Base-by-base conservation (phyloP, 371 early-diverging fungal species). In the Smittium culicis region DNA sequence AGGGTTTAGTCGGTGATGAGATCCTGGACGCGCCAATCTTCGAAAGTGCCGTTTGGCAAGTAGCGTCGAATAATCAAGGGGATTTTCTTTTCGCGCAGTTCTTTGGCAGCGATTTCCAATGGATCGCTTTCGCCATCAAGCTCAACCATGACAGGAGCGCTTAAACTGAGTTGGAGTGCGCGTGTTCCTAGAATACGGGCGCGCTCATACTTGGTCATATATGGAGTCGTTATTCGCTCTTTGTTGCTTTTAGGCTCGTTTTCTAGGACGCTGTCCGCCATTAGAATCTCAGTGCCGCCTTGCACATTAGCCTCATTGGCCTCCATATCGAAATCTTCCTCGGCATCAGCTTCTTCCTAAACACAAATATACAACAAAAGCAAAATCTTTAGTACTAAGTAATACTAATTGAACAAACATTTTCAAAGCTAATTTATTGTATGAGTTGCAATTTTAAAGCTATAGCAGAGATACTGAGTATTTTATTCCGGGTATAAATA, bases 131-230 rank as follows among this genome's bases (percentile, higher is more conserved):
- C 97, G 55, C 96, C 95, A 60, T 91, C 93, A 61, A 96, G 82
- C 70, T 99, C 98, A 27, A 99, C 96, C 85, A 98, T 86, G 29
- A 96, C 92, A 27, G 99, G 99, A 28, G 99, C 99, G 77, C 96
- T 96, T 88, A 98, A 92, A 80, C 93, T 92, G 5, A 91, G 84
- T 72, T 91, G 90, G 67, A 90, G 81, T 5, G 91, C 91, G 25
- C 91, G 83, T 1, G 94, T 90, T 32, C 99, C 99, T 54, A 99
- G 82, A 62, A 99, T 86, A 70, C 97, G 85, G 56, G 99, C 99
- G 65, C 92, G 87, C 80, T 99, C 99, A 79, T 98, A 99, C 79
- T 99, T 99, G 58, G 99, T 99, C 94, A 99, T 93, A 76, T 94
- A 96, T 25, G 98, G 96, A n/a, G 97, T 94, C 3, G 99, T 99